Conservation (phyloP, 495 filamentous ascomycete species). For the Haplographium delicatum region DNA sequence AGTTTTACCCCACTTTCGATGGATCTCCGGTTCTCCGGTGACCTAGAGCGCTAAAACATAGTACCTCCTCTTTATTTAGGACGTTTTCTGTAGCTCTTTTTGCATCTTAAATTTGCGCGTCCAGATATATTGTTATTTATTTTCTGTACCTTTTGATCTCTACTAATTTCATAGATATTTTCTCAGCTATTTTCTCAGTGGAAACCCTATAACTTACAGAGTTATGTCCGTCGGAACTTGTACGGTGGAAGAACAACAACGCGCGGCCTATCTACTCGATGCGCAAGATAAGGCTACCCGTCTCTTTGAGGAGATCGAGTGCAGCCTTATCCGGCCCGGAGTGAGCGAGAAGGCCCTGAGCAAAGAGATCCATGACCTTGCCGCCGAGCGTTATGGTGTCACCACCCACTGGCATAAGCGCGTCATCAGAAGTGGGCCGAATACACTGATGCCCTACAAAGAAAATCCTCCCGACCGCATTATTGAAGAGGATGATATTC, state of each 20-base stretch:
- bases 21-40: too few species aligned
- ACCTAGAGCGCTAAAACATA: too few species aligned
- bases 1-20: too few species aligned
- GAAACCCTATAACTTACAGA: background rate
- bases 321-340: constrained; percentile 38
- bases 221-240: background rate
- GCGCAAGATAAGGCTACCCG: constrained; percentile 38
- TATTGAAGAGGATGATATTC: constrained; percentile 42
- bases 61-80: too few species aligned
- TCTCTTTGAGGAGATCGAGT: constrained; percentile 45
- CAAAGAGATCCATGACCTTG: constrained; percentile 43
- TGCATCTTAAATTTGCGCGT: too few species aligned
- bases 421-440: constrained; percentile 44
- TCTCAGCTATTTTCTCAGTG: background rate
- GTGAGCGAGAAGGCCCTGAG: constrained; percentile 42
- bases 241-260: constrained; percentile 18
- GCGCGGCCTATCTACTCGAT: constrained; percentile 35
- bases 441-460: constrained; percentile 39
- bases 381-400: constrained; percentile 37
- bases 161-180: too few species aligned
- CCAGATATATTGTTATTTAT: too few species aligned
- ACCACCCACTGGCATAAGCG: constrained; percentile 48
- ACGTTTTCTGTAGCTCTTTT: too few species aligned
- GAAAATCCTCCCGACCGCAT: constrained; percentile 46
- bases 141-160: too few species aligned